Conservation (phyloP, 805 yeast species). For the Cyberlindnera euphorbiiphila region DNA sequence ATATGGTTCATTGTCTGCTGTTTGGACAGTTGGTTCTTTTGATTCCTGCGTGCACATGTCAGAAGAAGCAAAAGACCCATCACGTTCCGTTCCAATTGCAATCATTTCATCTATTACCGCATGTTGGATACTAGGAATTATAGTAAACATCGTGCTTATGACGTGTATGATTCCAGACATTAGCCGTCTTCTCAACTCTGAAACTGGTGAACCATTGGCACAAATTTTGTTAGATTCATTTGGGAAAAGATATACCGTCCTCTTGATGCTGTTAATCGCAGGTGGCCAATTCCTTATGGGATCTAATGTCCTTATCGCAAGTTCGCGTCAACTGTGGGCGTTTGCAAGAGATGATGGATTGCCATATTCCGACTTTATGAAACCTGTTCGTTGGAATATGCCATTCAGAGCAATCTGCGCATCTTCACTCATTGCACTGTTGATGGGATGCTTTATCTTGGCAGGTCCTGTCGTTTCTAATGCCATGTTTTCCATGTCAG, state of each 20-base stretch:
- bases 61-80: slow-evolving; percentile 65
- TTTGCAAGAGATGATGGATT: slow-evolving; percentile 74
- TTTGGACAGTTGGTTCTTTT: slow-evolving; percentile 76
- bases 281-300: slow-evolving; percentile 67
- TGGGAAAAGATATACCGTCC: slow-evolving; percentile 63
- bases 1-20: slow-evolving; percentile 55
- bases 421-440: slow-evolving; percentile 34
- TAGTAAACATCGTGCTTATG: slow-evolving; percentile 47
- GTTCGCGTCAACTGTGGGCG: slow-evolving; percentile 69
- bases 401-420: slow-evolving; percentile 60
- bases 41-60: slow-evolving; percentile 72
- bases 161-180: slow-evolving; percentile 52
- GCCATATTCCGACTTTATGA: slow-evolving; percentile 54
- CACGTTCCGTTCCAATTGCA: slow-evolving; percentile 62
- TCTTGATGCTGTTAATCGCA: slow-evolving; percentile 55
- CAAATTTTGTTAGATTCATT: slow-evolving; percentile 59
- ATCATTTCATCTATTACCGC: slow-evolving; percentile 53
- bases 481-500: slow-evolving; percentile 41
- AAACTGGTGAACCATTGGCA: slow-evolving; percentile 61
- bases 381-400: slow-evolving; percentile 50
- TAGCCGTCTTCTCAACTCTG: slow-evolving; percentile 37
- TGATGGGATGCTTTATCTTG: slow-evolving; percentile 38
- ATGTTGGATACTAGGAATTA: slow-evolving; percentile 57
- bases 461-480: slow-evolving; percentile 40
- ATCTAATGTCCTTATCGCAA: slow-evolving; percentile 52